phyloP scores from a whole-genome alignment of 129 eudicot species.

The Cynara cardunculus region DNA sequence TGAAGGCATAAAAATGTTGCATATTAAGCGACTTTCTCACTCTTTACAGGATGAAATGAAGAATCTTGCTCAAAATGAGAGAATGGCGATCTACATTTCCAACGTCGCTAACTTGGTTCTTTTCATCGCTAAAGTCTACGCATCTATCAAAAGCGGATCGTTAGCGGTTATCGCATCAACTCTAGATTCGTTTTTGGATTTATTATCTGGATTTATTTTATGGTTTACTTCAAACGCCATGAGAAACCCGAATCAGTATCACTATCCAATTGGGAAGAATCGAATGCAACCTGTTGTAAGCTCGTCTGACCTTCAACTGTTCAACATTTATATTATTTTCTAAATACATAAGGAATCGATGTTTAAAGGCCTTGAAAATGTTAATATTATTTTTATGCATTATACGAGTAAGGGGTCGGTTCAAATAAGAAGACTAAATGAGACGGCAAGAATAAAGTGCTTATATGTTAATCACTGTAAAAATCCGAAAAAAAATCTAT shows the following conservation, averaged over 20 bases:
- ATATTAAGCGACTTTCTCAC: neutral
- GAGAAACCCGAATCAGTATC: conserved; percentile 80
- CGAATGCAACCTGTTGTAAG: conserved; percentile 97
- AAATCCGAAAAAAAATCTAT: too few species aligned
- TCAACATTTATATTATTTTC: neutral
- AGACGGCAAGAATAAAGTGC: too few species aligned
- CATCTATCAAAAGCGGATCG: conserved; percentile 78
- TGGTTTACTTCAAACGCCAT: conserved; percentile 93
- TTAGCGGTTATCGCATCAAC: conserved; percentile 93
- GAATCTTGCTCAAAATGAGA: conserved; percentile 68
- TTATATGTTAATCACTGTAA: too few species aligned
- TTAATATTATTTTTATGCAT: too few species aligned
- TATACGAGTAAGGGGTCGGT: too few species aligned
- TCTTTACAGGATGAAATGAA: conserved; percentile 62
- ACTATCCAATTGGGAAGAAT: conserved; percentile 90
- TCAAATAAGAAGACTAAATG: too few species aligned
- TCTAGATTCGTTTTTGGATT: conserved; percentile 76
- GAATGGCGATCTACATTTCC: conserved; percentile 64
- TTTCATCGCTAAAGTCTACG: conserved; percentile 74
- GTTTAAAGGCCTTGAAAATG: too few species aligned
- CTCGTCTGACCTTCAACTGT: neutral
- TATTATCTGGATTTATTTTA: conserved; percentile 79
- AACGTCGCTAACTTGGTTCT: conserved; percentile 71
- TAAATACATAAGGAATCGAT: neutral
- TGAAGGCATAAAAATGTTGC: too few species aligned